These are phyloP conservation scores for Linum usitatissimum DNA, from an alignment of 345 rosid genomes.

Conservation along the genomic window DNA sequence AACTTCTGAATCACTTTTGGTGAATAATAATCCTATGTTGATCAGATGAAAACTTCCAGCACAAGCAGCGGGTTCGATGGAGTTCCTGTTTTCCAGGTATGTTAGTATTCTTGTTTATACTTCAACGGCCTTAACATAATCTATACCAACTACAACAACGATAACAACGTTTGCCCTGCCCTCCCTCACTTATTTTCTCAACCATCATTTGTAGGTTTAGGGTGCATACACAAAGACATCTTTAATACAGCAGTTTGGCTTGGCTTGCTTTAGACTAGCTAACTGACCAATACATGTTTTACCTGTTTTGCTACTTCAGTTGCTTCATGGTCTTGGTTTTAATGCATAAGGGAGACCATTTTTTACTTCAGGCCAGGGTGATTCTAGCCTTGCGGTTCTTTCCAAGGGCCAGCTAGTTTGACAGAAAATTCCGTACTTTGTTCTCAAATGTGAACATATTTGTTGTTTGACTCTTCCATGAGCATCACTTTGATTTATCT, in stretches of 20 bases:
- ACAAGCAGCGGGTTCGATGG: conserved; percentile 66
- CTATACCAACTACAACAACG: neutral
- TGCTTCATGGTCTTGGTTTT: neutral
- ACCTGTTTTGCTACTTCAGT: neutral
- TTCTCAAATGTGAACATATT: neutral
- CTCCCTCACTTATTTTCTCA: neutral
- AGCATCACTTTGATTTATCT: neutral
- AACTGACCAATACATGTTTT: neutral
- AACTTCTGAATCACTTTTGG: neutral
- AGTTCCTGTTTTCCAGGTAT: conserved; percentile 95
- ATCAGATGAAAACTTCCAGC: conserved; percentile 52
- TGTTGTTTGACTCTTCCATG: neutral
- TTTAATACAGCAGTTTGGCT: neutral
- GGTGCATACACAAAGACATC: neutral
- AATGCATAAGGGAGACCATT: neutral
- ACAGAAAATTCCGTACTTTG: neutral
- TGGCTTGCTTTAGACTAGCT: neutral
- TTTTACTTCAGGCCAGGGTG: too few species aligned
- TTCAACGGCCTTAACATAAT: neutral
- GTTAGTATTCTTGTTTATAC: neutral
- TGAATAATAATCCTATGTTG: conserved; percentile 15
- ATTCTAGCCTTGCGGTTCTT: too few species aligned
- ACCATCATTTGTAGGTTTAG: neutral
- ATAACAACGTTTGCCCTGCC: neutral
- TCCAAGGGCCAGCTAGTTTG: neutral